These are phyloP conservation scores for Lactarius quietus DNA, from an alignment of 768 basidiomycete genomes.

Conservation along the genomic window DNA sequence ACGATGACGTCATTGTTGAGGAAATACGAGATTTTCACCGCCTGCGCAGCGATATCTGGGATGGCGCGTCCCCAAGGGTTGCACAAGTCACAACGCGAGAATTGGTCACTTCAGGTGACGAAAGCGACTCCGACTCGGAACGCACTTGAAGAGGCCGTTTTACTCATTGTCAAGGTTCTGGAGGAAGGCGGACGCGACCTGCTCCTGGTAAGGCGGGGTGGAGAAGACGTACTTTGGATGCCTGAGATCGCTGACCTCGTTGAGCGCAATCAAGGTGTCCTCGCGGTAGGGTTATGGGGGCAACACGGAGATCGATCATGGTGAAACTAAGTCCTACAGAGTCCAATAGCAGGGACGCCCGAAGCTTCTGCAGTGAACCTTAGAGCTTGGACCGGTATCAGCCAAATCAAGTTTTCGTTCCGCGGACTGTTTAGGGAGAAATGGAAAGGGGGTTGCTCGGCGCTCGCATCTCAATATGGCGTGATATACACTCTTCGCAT, in stretches of 20 bases:
- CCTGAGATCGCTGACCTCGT: background rate
- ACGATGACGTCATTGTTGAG: background rate
- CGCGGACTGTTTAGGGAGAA: no score
- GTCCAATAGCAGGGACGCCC: no score
- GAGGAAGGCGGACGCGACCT: background rate
- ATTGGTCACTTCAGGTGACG: background rate
- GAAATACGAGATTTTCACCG: rapidly evolving
- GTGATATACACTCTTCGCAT: no score
- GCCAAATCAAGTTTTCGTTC: background rate
- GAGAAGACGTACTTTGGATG: background rate
- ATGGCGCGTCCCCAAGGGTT: background rate
- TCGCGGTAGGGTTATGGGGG: background rate
- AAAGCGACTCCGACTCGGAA: no score
- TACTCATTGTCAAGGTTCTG: background rate
- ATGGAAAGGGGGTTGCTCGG: no score
- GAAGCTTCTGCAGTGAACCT: background rate
- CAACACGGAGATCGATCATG: background rate
- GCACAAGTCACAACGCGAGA: background rate
- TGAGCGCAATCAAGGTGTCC: background rate
- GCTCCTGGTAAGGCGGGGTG: background rate
- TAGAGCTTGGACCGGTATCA: no score
- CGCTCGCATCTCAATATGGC: no score
- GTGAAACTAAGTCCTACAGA: no score
- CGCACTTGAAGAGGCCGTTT: background rate
- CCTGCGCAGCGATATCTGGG: background rate